Percentiles rank a stretch among this genome's conserved stretches.
phyloP scores from a whole-genome alignment of 2,329 filamentous ascomycete genomes.

The Diaporthe citriasiana region DNA sequence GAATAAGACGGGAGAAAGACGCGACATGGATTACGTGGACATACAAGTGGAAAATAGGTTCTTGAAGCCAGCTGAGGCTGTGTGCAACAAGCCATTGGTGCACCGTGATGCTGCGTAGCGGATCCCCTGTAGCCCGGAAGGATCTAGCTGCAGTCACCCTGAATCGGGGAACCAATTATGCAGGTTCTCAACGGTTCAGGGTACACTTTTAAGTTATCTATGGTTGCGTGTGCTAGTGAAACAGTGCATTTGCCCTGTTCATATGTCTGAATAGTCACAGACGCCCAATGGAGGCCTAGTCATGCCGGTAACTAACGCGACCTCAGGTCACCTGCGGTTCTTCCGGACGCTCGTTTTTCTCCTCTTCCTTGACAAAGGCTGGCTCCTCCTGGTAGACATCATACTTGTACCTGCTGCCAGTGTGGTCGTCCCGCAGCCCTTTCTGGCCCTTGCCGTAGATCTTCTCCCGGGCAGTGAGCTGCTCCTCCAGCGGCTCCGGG shows the following conservation, averaged over 20 bases:
- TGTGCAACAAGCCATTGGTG: background rate
- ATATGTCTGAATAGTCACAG: background rate
- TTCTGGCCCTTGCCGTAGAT: constrained; percentile 73
- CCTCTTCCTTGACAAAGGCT: constrained; percentile 48
- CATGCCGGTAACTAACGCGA: background rate
- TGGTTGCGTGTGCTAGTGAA: background rate
- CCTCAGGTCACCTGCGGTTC: background rate
- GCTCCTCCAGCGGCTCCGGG: constrained; percentile 50
- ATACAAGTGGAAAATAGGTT: background rate
- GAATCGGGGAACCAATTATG: background rate
- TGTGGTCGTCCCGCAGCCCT: constrained; percentile 69
- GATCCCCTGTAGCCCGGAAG: background rate
- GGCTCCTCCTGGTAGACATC: constrained; percentile 70
- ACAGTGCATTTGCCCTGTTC: background rate
- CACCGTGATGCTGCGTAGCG: background rate
- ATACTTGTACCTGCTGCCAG: constrained; percentile 72
- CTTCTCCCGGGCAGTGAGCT: constrained; percentile 70
- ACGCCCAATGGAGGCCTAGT: background rate
- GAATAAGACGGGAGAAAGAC: too few relatives aligned
- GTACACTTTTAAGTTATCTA: background rate
- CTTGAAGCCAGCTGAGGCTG: constrained; percentile 5
- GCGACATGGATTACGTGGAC: background rate
- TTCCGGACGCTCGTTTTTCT: background rate
- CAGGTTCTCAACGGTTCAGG: background rate
- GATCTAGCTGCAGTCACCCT: background rate